Percentiles rank a stretch among this genome's conserved stretches.
Conservation (phyloP, 768 basidiomycete species). For the Leccinum subgranulosum region DNA sequence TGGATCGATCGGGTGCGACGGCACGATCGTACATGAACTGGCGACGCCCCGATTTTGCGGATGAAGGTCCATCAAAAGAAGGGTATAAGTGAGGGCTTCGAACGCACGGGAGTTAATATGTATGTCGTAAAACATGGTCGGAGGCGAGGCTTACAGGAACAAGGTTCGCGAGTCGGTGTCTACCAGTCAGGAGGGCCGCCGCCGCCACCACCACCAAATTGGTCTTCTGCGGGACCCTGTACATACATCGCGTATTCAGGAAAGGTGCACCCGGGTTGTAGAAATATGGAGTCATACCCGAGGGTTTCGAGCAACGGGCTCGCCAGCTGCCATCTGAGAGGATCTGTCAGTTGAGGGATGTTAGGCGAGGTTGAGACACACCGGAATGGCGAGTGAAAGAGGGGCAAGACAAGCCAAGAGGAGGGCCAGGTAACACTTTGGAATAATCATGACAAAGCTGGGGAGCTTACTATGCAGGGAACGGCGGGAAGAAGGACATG, state of each 20-base stretch:
- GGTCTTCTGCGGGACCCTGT: constrained; percentile 19
- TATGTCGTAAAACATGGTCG: background rate
- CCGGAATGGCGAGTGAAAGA: constrained; percentile 24
- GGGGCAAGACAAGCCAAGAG: constrained; percentile 19
- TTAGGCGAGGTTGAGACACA: background rate
- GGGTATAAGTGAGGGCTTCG: constrained; percentile 1
- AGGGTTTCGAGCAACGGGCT: constrained; percentile 1
- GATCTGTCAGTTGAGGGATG: background rate
- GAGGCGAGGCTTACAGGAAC: constrained; percentile 10
- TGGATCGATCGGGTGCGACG: constrained; percentile 5
- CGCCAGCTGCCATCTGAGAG: constrained; percentile 12
- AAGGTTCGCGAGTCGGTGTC: background rate
- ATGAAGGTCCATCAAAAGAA: background rate
- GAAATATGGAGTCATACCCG: constrained; percentile 10
- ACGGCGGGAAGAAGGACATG: constrained; percentile 4
- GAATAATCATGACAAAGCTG: constrained; percentile 15
- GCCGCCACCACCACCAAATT: constrained; percentile 19
- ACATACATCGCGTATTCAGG: constrained; percentile 2
- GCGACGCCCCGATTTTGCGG: constrained; percentile 8
- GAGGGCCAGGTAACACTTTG: constrained; percentile 21
- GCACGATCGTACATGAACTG: constrained; percentile 10
- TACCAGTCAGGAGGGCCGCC: constrained; percentile 28
- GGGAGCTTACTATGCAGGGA: constrained; percentile 1
- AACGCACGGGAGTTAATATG: constrained; percentile 6
- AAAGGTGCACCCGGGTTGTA: background rate